Evolutionary conservation across 1,139 yeast species (phyloP).

Genomic region (Meyerozyma sp.): DNA sequence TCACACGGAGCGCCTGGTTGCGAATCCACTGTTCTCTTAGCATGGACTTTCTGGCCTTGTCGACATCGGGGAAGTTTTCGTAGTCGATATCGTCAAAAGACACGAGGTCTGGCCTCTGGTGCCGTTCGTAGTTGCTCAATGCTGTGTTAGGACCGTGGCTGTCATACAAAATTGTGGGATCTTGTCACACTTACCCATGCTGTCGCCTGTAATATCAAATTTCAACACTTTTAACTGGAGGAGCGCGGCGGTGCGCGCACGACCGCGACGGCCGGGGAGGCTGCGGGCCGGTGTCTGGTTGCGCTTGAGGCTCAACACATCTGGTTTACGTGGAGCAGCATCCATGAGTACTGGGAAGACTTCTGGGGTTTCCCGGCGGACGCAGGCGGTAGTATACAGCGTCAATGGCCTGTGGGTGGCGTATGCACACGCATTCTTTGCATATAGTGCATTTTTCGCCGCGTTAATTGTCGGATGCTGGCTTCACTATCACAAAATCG

Average conservation of each 20-base stretch:
- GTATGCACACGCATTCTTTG: slow-evolving; percentile 65
- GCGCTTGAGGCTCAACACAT: neutral
- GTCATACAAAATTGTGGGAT: neutral
- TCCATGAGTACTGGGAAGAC: neutral
- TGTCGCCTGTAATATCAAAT: slow-evolving; percentile 5
- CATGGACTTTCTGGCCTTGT: slow-evolving; percentile 71
- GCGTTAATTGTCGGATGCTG: slow-evolving; percentile 70
- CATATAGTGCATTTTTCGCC: slow-evolving; percentile 64
- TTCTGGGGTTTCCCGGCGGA: neutral
- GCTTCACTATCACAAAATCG: slow-evolving; percentile 82
- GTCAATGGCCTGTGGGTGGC: slow-evolving; percentile 65
- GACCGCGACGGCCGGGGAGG: slow-evolving; percentile 2
- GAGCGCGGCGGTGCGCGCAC: slow-evolving; percentile 5
- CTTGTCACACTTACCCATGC: neutral
- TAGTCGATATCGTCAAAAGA: slow-evolving; percentile 84
- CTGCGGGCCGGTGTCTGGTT: neutral
- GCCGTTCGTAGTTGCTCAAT: slow-evolving; percentile 40
- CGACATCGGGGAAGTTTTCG: slow-evolving; percentile 57
- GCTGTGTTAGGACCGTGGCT: slow-evolving; percentile 17
- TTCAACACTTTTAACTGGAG: slow-evolving; percentile 15
- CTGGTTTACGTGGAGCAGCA: neutral
- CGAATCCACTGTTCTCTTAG: slow-evolving; percentile 79
- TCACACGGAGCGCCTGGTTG: slow-evolving; percentile 59
- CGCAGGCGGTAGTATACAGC: slow-evolving; percentile 7
- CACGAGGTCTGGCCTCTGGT: slow-evolving; percentile 67